These are phyloP conservation scores for Cucurbita moschata DNA, from an alignment of 306 rosid species.

Conservation along the genomic window DNA sequence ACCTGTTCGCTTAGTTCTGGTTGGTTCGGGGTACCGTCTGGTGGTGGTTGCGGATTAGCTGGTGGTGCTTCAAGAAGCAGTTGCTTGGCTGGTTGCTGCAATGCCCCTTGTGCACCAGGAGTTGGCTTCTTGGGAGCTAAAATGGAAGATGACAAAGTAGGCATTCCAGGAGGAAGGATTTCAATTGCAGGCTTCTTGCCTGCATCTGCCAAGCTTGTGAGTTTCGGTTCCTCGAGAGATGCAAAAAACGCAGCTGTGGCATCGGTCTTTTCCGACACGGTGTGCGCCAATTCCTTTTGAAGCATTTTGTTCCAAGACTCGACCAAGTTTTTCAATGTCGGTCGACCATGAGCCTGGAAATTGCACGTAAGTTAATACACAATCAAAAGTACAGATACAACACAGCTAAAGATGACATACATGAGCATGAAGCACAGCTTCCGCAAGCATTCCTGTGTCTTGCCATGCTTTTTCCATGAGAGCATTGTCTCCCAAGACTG, in stretches of 20 bases:
- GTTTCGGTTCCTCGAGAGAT: slow-evolving; percentile 91
- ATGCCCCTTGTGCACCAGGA: slow-evolving; percentile 39
- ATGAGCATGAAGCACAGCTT: slow-evolving; percentile 98
- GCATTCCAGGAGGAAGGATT: slow-evolving; percentile 91
- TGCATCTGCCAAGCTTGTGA: slow-evolving; percentile 84
- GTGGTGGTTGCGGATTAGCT: slow-evolving; percentile 24
- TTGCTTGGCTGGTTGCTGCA: slow-evolving; percentile 50
- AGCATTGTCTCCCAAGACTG: slow-evolving; percentile 92
- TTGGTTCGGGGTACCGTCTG: slow-evolving; percentile 24
- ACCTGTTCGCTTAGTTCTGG: slow-evolving; percentile 20
- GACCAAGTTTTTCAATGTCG: slow-evolving; percentile 80
- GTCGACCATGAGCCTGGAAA: slow-evolving; percentile 93
- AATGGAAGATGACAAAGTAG: slow-evolving; percentile 54
- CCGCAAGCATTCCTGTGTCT: slow-evolving; percentile 97
- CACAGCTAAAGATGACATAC: slow-evolving; percentile 25
- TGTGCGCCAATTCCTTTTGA: slow-evolving; percentile 81
- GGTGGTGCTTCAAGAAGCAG: slow-evolving; percentile 74
- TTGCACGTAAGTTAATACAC: not conserved
- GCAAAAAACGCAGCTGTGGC: slow-evolving; percentile 86
- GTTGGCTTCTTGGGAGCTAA: slow-evolving; percentile 58
- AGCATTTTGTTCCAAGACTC: slow-evolving; percentile 86
- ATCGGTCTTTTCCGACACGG: slow-evolving; percentile 51
- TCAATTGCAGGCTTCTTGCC: slow-evolving; percentile 90
- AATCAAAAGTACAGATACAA: slow-evolving; percentile 1
- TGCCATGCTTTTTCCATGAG: slow-evolving; percentile 99